These are phyloP conservation scores for Trichoderma asperellum DNA, from an alignment of 2,329 filamentous ascomycete genomes.

Conservation along the genomic window DNA sequence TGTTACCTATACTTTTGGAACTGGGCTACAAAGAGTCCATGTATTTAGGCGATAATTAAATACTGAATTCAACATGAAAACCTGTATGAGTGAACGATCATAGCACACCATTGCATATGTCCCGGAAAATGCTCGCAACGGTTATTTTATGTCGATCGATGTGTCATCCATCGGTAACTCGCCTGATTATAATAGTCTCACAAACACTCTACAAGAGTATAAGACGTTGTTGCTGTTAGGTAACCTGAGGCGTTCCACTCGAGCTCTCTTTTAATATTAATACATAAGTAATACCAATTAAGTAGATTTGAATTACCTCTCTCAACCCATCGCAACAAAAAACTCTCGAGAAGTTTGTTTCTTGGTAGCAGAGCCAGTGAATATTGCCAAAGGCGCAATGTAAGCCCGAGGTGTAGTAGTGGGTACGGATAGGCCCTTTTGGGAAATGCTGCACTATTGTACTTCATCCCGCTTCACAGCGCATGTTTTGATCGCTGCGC, in stretches of 20 bases:
- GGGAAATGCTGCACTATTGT: neutral
- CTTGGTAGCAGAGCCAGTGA: too few relatives aligned
- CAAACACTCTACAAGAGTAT: neutral
- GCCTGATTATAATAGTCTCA: neutral
- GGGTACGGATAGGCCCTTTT: neutral
- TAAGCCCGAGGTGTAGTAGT: neutral
- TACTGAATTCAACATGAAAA: neutral
- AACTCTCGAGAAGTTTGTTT: neutral
- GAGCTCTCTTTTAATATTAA: neutral
- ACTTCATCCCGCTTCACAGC: neutral
- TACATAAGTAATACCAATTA: too few relatives aligned
- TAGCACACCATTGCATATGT: neutral
- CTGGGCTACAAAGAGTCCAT: neutral
- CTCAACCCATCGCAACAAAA: neutral
- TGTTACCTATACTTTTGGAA: neutral
- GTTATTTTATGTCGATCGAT: neutral
- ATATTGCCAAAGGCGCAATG: neutral
- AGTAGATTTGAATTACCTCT: neutral
- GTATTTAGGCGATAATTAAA: neutral
- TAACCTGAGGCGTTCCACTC: neutral
- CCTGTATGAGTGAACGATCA: too few relatives aligned
- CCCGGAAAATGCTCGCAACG: neutral
- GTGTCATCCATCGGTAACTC: neutral
- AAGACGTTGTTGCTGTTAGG: too few relatives aligned
- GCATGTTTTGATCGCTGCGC: neutral